Base-by-base conservation (phyloP, 495 filamentous ascomycete genomes). In the Annulohypoxylon moriforme region DNA sequence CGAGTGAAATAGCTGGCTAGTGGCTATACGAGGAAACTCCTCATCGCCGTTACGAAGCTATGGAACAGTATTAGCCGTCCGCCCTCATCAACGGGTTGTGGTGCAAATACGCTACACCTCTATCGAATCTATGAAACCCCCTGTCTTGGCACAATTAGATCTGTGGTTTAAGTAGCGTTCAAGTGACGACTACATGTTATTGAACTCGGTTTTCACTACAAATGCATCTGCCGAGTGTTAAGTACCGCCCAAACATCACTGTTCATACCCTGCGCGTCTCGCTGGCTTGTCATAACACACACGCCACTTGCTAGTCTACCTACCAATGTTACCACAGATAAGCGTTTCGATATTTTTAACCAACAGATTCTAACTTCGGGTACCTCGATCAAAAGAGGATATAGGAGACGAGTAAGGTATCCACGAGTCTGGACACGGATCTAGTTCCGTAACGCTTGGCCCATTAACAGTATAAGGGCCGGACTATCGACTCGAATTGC, bases 401-500 rank as follows among this genome's bases (percentile, higher is more conserved):
- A 70, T 13, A n/a, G 33, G 36, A 40, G 10, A 68, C 47, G 69
- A 67, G 66, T 47, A 47, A 42, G 49, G 40, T 25, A 67, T 57
- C 46, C 42, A 69, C 56, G 65, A 63, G 53, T 56, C 59, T 74
- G 44, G 63, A 61, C 62, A 71, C 59, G 62, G 72, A 27, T 64
- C 44, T 49, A 67, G 59, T 68, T 60, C 52, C 59, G 67, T 68
- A 60, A 67, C 71, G 33, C 60, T 44, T 40, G 42, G 46, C n/a
- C 67, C 65, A 46, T 61, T 67, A 64, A 53, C 29, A 59, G 40
- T 60, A 38, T 69, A 73, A 57, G 66, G 71, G 13, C 61, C 33
- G 47, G 38, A 73, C 71, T 73, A 73, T 74, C 72, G 63, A 74
- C 72, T 67, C 52, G 53, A 67, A 52, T 57, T 74, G 68, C 72